Conservation (phyloP, 768 basidiomycete species). For the Lyophyllum decastes region DNA sequence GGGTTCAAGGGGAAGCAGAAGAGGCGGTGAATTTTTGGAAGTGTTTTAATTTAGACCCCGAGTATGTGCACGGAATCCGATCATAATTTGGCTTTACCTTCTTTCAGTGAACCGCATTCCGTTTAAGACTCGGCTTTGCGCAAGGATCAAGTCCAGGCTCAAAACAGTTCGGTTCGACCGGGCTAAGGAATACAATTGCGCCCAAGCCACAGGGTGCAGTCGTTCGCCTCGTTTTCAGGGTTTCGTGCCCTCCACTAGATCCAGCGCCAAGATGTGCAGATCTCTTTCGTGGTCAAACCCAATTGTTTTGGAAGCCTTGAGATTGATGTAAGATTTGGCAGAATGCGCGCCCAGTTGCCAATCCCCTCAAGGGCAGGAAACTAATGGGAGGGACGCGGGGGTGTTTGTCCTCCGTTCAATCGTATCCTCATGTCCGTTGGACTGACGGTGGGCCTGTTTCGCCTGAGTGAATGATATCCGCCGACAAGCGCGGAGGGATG, state of each 20-base stretch:
- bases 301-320: background rate
- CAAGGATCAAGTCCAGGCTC: background rate
- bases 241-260: background rate
- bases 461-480: background rate
- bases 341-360: background rate
- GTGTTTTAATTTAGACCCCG: background rate
- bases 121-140: background rate
- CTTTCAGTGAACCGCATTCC: background rate
- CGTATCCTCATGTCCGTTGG: background rate
- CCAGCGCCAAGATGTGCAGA: background rate
- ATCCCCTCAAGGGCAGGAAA: background rate
- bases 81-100: background rate
- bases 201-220: background rate
- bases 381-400: background rate
- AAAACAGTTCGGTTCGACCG: background rate
- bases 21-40: slow-evolving; percentile 4
- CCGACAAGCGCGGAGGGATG: background rate
- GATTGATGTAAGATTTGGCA: background rate
- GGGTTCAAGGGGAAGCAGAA: slow-evolving; percentile 47
- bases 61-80: background rate
- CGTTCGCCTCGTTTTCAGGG: background rate
- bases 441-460: background rate
- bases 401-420: background rate
- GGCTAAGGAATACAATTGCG: background rate
- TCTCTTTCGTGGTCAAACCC: background rate